Evolutionary conservation across 225 moss, liverwort and hornwort species (phyloP).

Genomic region (Sphagnum contortum): DNA sequence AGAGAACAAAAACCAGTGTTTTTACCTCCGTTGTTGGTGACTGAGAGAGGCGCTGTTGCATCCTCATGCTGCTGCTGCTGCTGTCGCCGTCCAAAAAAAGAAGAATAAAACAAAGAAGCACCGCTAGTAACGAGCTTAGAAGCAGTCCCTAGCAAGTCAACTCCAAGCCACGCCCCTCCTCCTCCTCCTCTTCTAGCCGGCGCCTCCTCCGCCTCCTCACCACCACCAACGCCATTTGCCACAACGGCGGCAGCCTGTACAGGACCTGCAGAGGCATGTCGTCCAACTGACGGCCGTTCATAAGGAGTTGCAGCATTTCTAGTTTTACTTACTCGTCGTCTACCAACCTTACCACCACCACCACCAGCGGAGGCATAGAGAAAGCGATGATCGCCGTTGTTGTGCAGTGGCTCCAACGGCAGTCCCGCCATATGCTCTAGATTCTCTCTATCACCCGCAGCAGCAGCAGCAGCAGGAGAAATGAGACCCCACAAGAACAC

Average conservation of each 20-base stretch:
- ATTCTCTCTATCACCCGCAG: too few relatives aligned
- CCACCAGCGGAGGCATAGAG: too few relatives aligned
- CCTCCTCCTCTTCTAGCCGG: conserved; percentile 8
- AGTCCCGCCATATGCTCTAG: too few relatives aligned
- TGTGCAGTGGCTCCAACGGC: too few relatives aligned
- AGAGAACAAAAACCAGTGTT: conserved; percentile 21
- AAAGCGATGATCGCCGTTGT: too few relatives aligned
- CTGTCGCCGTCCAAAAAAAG: conserved; percentile 66
- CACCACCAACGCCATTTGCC: conserved; percentile 11
- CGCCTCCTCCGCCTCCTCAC: too few relatives aligned
- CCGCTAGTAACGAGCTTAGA: conserved; percentile 74
- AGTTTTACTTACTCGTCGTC: too few relatives aligned
- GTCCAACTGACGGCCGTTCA: conserved; percentile 69
- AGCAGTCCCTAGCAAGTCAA: conserved; percentile 64
- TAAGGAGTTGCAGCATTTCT: conserved; percentile 38
- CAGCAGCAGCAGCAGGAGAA: too few relatives aligned
- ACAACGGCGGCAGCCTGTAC: conserved; percentile 68
- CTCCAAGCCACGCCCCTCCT: conserved; percentile 47
- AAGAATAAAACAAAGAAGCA: conserved; percentile 76
- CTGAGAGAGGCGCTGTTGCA: conserved; percentile 14
- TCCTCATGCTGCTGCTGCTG: too few relatives aligned
- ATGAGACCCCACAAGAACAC: too few relatives aligned
- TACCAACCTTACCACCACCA: too few relatives aligned
- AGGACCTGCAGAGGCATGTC: conserved; percentile 80
- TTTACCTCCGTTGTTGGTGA: conserved; percentile 35